Conservation (phyloP, 2,329 filamentous ascomycete genomes). For the Cordyceps javanica region DNA sequence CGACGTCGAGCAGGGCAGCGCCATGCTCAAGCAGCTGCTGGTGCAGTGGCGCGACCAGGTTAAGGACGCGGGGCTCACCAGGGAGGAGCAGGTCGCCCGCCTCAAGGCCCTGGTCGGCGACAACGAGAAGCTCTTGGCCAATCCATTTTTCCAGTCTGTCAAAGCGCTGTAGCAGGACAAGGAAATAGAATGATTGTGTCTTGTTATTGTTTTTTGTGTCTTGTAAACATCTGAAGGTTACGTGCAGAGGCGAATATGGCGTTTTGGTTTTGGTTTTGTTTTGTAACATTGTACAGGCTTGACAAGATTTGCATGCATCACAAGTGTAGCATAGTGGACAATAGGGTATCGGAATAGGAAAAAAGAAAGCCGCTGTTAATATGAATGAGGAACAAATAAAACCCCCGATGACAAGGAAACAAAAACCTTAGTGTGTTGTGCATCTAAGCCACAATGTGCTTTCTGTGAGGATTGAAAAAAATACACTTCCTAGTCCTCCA, state of each 20-base stretch:
- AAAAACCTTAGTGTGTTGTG: no score
- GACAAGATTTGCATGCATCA: not conserved
- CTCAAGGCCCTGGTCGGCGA: constrained; percentile 74
- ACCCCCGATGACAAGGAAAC: no score
- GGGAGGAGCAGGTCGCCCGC: constrained; percentile 69
- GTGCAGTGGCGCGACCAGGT: constrained; percentile 79
- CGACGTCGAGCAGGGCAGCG: constrained; percentile 84
- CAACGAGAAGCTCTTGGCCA: constrained; percentile 58
- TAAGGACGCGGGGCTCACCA: constrained; percentile 48
- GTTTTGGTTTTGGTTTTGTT: not conserved
- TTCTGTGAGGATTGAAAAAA: no score
- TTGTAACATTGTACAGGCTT: not conserved
- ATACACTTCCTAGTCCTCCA: no score
- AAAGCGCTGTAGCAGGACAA: constrained; percentile 40
- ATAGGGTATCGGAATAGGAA: not conserved
- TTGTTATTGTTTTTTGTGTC: not conserved
- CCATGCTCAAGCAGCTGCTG: constrained; percentile 75
- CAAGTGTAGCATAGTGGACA: no score
- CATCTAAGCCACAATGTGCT: no score
- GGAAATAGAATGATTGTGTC: not conserved
- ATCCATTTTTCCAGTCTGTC: constrained; percentile 65
- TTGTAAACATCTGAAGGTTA: not conserved
- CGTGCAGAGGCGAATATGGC: constrained; percentile 11
- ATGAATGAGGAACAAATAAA: no score
- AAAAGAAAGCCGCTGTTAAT: not conserved